phyloP scores from a whole-genome alignment of 257 asterid genomes.

The Petrea volubilis region DNA sequence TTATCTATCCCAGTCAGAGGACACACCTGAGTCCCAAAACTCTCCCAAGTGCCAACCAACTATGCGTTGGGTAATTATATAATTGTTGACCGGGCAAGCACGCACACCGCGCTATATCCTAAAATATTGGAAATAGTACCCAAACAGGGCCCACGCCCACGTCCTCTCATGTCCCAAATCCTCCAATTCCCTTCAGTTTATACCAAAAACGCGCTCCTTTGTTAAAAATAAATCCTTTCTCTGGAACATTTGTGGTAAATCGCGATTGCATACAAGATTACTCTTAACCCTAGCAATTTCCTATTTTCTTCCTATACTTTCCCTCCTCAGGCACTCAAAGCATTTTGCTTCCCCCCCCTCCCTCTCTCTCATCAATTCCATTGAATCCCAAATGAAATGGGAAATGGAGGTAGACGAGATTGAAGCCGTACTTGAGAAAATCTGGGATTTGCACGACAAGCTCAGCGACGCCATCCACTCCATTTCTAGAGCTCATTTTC shows the following conservation, averaged over 20 bases:
- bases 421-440: slow-evolving; percentile 83
- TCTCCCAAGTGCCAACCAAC: slow-evolving; percentile 32
- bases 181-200: slow-evolving; percentile 29
- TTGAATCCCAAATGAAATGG: slow-evolving; percentile 74
- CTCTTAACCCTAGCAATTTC: slow-evolving; percentile 28
- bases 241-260: neutral
- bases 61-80: slow-evolving; percentile 30
- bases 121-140: neutral
- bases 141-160: slow-evolving; percentile 12
- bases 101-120: neutral
- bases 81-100: too few relatives aligned
- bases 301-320: neutral
- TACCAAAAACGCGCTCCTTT: slow-evolving; percentile 17
- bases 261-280: neutral
- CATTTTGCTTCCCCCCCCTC: neutral
- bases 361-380: neutral
- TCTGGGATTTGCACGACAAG: slow-evolving; percentile 96
- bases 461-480: slow-evolving; percentile 96
- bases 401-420: slow-evolving; percentile 87
- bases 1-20: neutral
- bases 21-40: slow-evolving; percentile 20
- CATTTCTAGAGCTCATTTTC: slow-evolving; percentile 78
- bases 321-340: slow-evolving; percentile 31
- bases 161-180: neutral
- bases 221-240: too few relatives aligned